These are phyloP conservation scores for Candida mattraensis DNA, from an alignment of 805 yeast species.

Conservation along the genomic window DNA sequence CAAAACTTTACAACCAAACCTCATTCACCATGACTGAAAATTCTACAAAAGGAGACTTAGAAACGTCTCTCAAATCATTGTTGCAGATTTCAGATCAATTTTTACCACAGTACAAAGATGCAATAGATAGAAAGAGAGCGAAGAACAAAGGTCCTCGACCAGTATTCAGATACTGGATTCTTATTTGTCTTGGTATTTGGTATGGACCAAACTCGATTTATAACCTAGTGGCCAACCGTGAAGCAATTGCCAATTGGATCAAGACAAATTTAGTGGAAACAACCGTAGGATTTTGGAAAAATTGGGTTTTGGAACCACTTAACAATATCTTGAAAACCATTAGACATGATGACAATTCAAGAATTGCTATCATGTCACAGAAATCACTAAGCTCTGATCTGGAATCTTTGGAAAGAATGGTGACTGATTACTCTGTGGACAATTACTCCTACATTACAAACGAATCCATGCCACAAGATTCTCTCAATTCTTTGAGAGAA, in stretches of 20 bases:
- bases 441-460: constrained; percentile 19
- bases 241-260: constrained; percentile 55
- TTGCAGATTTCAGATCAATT: constrained; percentile 7
- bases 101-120: constrained; percentile 6
- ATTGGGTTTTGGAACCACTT: constrained; percentile 84
- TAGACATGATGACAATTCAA: constrained; percentile 75
- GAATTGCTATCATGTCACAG: constrained; percentile 75
- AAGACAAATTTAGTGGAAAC: constrained; percentile 63
- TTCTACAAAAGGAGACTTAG: too few relatives aligned
- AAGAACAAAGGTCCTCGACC: constrained; percentile 39
- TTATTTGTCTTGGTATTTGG: constrained; percentile 38
- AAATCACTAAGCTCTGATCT: constrained; percentile 77
- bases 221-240: constrained; percentile 49
- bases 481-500: constrained; percentile 18
- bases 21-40: background rate
- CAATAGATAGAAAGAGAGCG: constrained; percentile 2
- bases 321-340: constrained; percentile 72
- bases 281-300: constrained; percentile 60
- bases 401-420: constrained; percentile 84
- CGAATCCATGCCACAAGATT: constrained; percentile 4
- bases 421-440: constrained; percentile 62
- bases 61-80: constrained; percentile 13
- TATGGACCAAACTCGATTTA: constrained; percentile 55
- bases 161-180: constrained; percentile 58
- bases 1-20: background rate